These are phyloP conservation scores for Candida pseudoviswanathii DNA, from an alignment of 1,139 yeast genomes.

Conservation along the genomic window DNA sequence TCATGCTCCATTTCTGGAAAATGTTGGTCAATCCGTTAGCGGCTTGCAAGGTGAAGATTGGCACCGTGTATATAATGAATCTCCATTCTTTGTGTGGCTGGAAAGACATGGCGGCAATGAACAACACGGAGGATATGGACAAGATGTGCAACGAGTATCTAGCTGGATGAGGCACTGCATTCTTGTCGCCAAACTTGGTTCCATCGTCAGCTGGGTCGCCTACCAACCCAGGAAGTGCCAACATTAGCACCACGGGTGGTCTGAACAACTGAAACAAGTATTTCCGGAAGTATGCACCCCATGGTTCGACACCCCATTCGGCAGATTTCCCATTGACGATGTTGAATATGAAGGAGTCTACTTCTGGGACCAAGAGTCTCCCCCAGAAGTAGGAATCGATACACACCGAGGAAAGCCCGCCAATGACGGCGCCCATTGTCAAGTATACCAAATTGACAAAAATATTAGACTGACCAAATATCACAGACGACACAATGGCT, in stretches of 20 bases:
- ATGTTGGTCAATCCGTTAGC: slow-evolving; percentile 61
- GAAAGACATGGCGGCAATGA: slow-evolving; percentile 63
- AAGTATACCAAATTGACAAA: slow-evolving; percentile 28
- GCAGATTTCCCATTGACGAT: slow-evolving; percentile 70
- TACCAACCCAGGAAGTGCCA: slow-evolving; percentile 46
- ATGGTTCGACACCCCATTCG: slow-evolving; percentile 87
- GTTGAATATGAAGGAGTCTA: slow-evolving; percentile 71
- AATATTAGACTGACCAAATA: slow-evolving; percentile 49
- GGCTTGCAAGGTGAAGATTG: slow-evolving; percentile 65
- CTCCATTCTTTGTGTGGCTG: slow-evolving; percentile 97
- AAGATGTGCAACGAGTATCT: slow-evolving; percentile 38
- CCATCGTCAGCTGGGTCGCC: slow-evolving; percentile 42
- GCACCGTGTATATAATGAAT: slow-evolving; percentile 75
- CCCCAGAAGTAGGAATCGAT: slow-evolving; percentile 85
- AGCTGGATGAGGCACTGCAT: slow-evolving; percentile 41
- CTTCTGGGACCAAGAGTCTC: slow-evolving; percentile 61
- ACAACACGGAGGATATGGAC: slow-evolving; percentile 50
- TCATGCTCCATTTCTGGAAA: slow-evolving; percentile 32
- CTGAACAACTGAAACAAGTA: slow-evolving; percentile 53
- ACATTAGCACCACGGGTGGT: slow-evolving; percentile 61
- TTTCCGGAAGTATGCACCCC: slow-evolving; percentile 59
- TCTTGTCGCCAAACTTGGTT: slow-evolving; percentile 18
- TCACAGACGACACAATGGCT: slow-evolving; percentile 44
- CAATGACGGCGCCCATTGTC: slow-evolving; percentile 56
- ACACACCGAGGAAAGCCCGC: slow-evolving; percentile 47